phyloP scores from a whole-genome alignment of 805 yeast species.

The Torulaspora maleeae region DNA sequence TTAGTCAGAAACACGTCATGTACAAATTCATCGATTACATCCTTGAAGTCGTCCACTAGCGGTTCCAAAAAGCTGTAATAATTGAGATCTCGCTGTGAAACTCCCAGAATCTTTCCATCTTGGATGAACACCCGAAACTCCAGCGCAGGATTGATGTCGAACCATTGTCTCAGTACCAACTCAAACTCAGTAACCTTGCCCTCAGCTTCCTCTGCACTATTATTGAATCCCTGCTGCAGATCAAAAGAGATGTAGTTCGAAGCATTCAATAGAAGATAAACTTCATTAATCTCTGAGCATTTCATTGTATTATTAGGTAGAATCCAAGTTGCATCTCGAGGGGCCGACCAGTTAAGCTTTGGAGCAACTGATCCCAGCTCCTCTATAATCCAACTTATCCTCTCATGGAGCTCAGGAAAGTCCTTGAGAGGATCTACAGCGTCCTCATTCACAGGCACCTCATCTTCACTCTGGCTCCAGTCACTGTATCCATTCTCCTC shows the following conservation, averaged over 20 bases:
- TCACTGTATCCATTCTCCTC: slow-evolving; percentile 70
- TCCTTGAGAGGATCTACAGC: slow-evolving; percentile 42
- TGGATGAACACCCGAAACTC: slow-evolving; percentile 87
- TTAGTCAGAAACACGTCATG: slow-evolving; percentile 42
- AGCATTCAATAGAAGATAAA: slow-evolving; percentile 76
- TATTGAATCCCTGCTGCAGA: slow-evolving; percentile 64
- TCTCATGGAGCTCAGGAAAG: slow-evolving; percentile 58
- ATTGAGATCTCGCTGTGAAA: slow-evolving; percentile 82
- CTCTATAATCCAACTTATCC: slow-evolving; percentile 44
- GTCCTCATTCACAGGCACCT: slow-evolving; percentile 24
- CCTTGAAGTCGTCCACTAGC: slow-evolving; percentile 45
- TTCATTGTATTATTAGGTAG: slow-evolving; percentile 68
- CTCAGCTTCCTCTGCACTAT: slow-evolving; percentile 39
- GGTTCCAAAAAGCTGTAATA: slow-evolving; percentile 65
- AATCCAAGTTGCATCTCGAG: slow-evolving; percentile 93
- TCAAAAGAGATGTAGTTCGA: slow-evolving; percentile 88
- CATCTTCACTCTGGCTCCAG: slow-evolving; percentile 64
- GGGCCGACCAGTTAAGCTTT: slow-evolving; percentile 95
- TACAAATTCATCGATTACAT: slow-evolving; percentile 52
- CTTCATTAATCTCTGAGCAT: slow-evolving; percentile 66
- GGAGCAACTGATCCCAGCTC: slow-evolving; percentile 68
- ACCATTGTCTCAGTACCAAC: slow-evolving; percentile 79
- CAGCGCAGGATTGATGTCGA: slow-evolving; percentile 75
- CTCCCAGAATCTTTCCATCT: slow-evolving; percentile 58
- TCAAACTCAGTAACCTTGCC: slow-evolving; percentile 43